These are phyloP conservation scores for Beta corolliflora DNA, from an alignment of 179 eudicot genomes.

Conservation along the genomic window DNA sequence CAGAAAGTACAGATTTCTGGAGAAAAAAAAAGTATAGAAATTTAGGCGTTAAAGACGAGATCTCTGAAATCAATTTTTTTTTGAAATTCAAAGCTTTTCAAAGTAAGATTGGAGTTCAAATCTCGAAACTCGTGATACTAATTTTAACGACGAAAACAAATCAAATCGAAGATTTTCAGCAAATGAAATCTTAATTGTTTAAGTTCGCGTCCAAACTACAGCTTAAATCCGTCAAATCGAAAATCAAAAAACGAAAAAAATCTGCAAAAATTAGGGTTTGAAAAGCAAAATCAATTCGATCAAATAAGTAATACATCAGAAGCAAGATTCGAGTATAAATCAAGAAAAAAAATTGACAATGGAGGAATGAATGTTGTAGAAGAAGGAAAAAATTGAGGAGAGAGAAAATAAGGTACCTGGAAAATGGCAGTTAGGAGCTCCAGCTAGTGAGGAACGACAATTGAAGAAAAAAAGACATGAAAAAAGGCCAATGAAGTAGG, in stretches of 20 bases:
- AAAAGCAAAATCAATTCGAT: not conserved
- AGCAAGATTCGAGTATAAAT: not conserved
- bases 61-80: not conserved
- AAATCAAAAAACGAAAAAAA: not conserved
- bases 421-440: not conserved
- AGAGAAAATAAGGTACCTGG: not conserved
- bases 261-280: not conserved
- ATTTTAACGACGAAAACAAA: not conserved
- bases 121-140: not conserved
- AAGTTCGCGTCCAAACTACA: not conserved
- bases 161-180: not conserved
- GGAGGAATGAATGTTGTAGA: not conserved
- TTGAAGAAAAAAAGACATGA: not conserved
- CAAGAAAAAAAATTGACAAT: not conserved
- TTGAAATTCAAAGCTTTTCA: not conserved
- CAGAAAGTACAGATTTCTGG: not conserved
- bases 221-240: conserved; percentile 10
- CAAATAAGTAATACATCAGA: not conserved
- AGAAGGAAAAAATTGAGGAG: not conserved
- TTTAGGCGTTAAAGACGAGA: not conserved
- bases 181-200: no score
- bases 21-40: not conserved
- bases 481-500: conserved; percentile 17
- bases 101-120: not conserved
- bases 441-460: not conserved